These are phyloP conservation scores for Sungouiella thailandica DNA, from an alignment of 805 yeast genomes.

Conservation along the genomic window DNA sequence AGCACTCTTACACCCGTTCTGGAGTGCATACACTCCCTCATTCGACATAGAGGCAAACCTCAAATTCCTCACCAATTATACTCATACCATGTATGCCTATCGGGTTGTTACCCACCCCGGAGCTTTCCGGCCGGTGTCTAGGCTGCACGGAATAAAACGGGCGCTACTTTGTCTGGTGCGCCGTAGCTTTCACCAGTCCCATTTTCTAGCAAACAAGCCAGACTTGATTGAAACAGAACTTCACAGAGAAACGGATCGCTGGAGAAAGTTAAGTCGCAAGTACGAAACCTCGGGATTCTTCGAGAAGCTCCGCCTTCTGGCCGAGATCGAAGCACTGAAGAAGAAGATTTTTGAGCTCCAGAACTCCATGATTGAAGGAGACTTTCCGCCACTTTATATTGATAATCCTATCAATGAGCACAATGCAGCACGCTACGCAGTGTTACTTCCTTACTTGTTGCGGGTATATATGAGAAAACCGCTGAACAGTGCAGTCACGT, in stretches of 20 bases:
- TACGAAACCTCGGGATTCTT: slow-evolving; percentile 20
- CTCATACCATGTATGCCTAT: no score
- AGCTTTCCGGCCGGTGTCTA: no score
- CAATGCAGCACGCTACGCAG: slow-evolving; percentile 12
- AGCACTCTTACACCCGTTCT: no score
- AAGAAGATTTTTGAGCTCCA: slow-evolving; percentile 1
- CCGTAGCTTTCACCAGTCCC: background rate
- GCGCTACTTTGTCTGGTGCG: no score
- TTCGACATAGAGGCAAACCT: no score
- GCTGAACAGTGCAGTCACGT: slow-evolving; percentile 16
- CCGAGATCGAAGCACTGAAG: slow-evolving; percentile 12
- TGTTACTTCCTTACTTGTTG: slow-evolving; percentile 18
- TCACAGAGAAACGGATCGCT: slow-evolving; percentile 18
- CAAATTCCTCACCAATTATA: no score
- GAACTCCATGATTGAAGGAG: slow-evolving; percentile 13
- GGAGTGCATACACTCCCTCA: no score
- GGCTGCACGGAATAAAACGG: no score
- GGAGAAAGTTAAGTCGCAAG: slow-evolving; percentile 19
- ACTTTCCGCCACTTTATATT: slow-evolving; percentile 17
- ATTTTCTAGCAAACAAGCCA: background rate
- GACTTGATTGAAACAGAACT: slow-evolving; percentile 9
- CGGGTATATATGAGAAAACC: no score
- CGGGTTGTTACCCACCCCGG: no score
- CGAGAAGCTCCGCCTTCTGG: slow-evolving; percentile 19
- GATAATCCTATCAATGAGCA: slow-evolving; percentile 17